Evolutionary conservation across 176 grass and related monocot species (phyloP).

Genomic region (Bolboschoenus planiculmis): DNA sequence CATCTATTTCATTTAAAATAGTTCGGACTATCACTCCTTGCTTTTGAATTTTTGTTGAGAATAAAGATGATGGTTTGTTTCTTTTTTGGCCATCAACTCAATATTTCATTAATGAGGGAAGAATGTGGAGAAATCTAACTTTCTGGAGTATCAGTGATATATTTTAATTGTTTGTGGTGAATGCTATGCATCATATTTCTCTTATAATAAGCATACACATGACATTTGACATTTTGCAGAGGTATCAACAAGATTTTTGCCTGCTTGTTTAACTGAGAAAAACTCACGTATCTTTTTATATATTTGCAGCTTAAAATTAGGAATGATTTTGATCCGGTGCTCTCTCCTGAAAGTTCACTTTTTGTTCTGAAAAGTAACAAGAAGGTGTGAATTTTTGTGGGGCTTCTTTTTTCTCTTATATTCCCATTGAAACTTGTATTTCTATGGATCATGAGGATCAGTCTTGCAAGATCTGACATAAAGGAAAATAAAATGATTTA

Average conservation of each 20-base stretch:
- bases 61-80: not conserved
- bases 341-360: slow-evolving; percentile 95
- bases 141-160: not conserved
- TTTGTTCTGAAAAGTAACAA: slow-evolving; percentile 98
- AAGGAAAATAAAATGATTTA: not conserved
- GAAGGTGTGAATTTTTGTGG: slow-evolving; percentile 34
- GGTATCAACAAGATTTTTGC: not conserved
- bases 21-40: not conserved
- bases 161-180: not conserved
- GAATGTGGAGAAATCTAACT: not conserved
- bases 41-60: not conserved
- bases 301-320: slow-evolving; percentile 85
- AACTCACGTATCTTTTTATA: slow-evolving; percentile 26
- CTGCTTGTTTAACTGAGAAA: not conserved
- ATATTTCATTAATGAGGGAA: not conserved
- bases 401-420: not conserved
- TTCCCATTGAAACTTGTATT: not conserved
- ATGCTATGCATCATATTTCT: not conserved
- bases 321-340: slow-evolving; percentile 98
- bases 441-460: not conserved
- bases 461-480: not conserved
- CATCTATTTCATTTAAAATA: not conserved
- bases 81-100: not conserved
- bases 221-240: not conserved
- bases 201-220: not conserved